Base-by-base conservation (phyloP, 108 stramenopile species). In the Fragilariopsis cylindrus region DNA sequence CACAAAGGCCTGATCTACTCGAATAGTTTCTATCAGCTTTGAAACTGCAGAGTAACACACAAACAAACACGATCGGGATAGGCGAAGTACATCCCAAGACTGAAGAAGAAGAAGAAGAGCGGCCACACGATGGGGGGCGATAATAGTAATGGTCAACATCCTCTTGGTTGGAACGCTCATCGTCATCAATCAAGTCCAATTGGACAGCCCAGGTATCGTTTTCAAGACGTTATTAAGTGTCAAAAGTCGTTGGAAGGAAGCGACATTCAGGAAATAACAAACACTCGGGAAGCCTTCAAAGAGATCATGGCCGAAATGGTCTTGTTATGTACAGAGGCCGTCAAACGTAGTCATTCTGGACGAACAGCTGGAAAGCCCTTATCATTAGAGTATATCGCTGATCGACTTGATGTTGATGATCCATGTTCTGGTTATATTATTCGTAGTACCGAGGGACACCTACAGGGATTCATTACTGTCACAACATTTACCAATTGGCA, bases 401-500 rank as follows among this genome's bases (percentile, higher is more conserved):
- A 97, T 78, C 88, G 96, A 5, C 82, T 95, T 63, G 96, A 97
- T 67, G 87, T 94, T 13, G 96, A 97, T 73, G 96, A 97, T 80
- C 96, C 96, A 2, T 54, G 92, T 8, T 90, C 75, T 72, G 94
- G 94, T 7, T 92, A 87, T 71, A 68, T 92, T 52, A 82, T 94
- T 9, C 79, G 96, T 15, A 87, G 89, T 9, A 53, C 78, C 5
- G 77, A 83, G 43, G 91, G 92, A 3, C 89, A 87, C 84, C 57
- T 97, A 48, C 96, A 97, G 82, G 96, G 96, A 40, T 97, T 97
- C 67, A 82, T 95, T 44, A 86, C 92, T 0, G 80, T 90, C 13
- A 95, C 96, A 1, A 95, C 94, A 4, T 97, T 97, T 82, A 97
- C 96, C 49, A 92, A 90, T 52, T 95, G 92, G 92, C 88, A 95